Percentiles rank a stretch among this genome's conserved stretches.
phyloP scores from a whole-genome alignment of 2,329 filamentous ascomycete species.

The Epichloe scottii region DNA sequence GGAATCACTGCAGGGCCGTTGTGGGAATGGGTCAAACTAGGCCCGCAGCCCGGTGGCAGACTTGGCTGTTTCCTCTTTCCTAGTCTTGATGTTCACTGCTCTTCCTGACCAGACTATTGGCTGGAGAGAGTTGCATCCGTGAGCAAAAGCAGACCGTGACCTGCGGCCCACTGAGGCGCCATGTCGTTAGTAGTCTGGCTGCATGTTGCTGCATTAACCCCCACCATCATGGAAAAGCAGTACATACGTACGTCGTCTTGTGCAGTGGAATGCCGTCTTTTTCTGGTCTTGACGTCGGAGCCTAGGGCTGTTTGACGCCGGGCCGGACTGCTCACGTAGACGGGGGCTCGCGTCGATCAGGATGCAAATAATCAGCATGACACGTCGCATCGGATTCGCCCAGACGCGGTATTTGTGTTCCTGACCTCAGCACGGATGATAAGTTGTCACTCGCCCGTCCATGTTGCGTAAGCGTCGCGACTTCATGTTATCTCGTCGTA shows the following conservation, averaged over 20 bases:
- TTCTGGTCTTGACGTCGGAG: neutral
- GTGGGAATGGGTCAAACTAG: neutral
- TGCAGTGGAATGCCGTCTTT: neutral
- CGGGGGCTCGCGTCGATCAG: neutral
- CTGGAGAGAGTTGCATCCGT: slow-evolving; percentile 11
- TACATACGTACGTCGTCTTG: neutral
- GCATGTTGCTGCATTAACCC: slow-evolving; percentile 1
- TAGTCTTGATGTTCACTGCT: neutral
- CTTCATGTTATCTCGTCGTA: neutral
- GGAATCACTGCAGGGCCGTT: neutral
- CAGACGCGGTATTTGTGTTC: neutral
- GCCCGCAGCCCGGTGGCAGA: neutral
- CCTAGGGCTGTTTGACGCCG: neutral
- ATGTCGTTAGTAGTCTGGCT: slow-evolving; percentile 6
- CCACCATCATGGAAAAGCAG: slow-evolving; percentile 4
- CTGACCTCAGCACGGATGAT: neutral
- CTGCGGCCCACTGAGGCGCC: slow-evolving; percentile 3
- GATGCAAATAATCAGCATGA: neutral
- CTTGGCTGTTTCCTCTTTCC: neutral
- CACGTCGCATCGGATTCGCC: neutral
- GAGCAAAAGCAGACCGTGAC: slow-evolving; percentile 6
- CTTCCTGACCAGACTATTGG: slow-evolving; percentile 8
- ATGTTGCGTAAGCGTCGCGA: neutral
- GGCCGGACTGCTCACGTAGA: neutral
- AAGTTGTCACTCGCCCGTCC: neutral